These are phyloP conservation scores for Penicillium sp. DNA, from an alignment of 2,329 filamentous ascomycete genomes.

Conservation along the genomic window DNA sequence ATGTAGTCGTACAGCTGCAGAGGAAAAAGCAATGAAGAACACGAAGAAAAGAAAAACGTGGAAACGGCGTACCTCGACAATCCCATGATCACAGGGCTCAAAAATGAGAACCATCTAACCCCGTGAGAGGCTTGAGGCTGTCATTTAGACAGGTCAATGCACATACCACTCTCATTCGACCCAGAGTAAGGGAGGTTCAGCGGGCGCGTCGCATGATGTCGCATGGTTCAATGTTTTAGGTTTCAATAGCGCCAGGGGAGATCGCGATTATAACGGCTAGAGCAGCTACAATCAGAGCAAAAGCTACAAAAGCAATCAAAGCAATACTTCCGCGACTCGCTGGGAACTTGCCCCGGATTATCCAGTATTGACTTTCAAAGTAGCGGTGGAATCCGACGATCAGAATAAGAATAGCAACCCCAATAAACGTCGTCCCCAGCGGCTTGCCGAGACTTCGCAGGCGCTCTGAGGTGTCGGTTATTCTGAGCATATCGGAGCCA, in stretches of 20 bases:
- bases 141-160: not conserved
- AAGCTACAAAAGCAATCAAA: slow-evolving; percentile 61
- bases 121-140: not conserved
- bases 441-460: slow-evolving; percentile 63
- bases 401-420: slow-evolving; percentile 64
- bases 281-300: slow-evolving; percentile 62
- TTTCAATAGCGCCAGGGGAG: slow-evolving; percentile 48
- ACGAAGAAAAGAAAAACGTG: not conserved
- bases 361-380: slow-evolving; percentile 70
- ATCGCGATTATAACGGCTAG: slow-evolving; percentile 64
- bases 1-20: not conserved
- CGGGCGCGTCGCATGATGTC: not conserved
- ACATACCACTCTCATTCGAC: not conserved
- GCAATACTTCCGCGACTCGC: slow-evolving; percentile 66
- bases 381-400: slow-evolving; percentile 68
- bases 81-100: not conserved
- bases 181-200: not conserved
- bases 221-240: slow-evolving; percentile 20
- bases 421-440: slow-evolving; percentile 68
- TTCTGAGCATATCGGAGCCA: slow-evolving; percentile 24
- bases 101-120: not conserved
- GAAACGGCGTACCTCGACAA: slow-evolving; percentile 9
- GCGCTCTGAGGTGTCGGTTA: slow-evolving; percentile 24
- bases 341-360: slow-evolving; percentile 69
- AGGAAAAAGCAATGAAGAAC: not conserved